Evolutionary conservation across 2,329 filamentous ascomycete species (phyloP), one percentile per base, ranked within the genome.

Genomic region (Aureobasidium sp.): DNA sequence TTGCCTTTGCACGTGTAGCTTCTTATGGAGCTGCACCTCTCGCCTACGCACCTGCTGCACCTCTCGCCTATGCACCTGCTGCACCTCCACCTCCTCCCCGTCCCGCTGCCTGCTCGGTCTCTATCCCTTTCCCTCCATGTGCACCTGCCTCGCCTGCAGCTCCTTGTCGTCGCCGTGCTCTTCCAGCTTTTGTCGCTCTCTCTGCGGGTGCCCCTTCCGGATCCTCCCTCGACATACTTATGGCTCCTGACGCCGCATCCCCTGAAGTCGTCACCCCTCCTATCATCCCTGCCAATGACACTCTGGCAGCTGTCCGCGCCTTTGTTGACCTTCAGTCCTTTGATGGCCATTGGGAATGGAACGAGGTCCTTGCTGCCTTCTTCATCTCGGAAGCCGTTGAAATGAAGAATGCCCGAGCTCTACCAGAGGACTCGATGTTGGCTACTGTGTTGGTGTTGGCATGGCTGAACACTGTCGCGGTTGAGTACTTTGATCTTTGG

Each of bases 261-360:
- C 43, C 20, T 23, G 50, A 2, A 15, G 5, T 33, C 16, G 47
- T 23, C 1, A 10, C 18, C 16, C 10, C 13, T 27, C 8, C 13
- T 16, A 15, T 4, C 36, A 53, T 58, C 27, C 48, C 31, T 9
- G 45, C 13, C 18, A 11, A 55, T 8, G 27, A 65, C 23, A 38
- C 27, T 2, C 69, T 73, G 45, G 66, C 70, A 4, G 66, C 68
- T 18, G 74, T 88, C 42, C 74, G 82, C 16, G 69, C 69, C 0
- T 71, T 92, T 2, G 86, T 91, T 6, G 70, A 70, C 0, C 76
- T 88, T 4, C 90, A 92, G 73, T 77, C 76, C 0, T 90, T 89
- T 67, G 77, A 84, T 2, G 89, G 89, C 0, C 80, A 73, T 20
- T 91, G 88, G 88, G 54, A 65, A 0, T 82, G 77, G 75, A 75